A percentile compares a stretch with the other conserved stretches of the same genome.
These are phyloP conservation scores for Cenchrus fungigraminus DNA, from an alignment of 176 grass and related monocot species.

Conservation along the genomic window DNA sequence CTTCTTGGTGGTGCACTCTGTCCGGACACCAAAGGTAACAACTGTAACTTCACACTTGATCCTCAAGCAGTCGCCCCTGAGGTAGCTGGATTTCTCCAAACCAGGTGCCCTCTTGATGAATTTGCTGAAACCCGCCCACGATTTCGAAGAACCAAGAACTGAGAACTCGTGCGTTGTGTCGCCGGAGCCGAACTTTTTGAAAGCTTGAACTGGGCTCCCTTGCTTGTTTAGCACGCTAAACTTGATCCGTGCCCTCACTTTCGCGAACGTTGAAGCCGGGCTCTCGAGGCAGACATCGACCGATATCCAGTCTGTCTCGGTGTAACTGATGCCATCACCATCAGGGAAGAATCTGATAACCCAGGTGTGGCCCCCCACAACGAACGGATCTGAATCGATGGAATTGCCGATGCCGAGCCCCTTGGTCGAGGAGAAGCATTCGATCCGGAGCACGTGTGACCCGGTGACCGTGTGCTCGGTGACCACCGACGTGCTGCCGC, in stretches of 20 bases:
- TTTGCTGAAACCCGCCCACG: too few relatives aligned
- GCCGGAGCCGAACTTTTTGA: too few relatives aligned
- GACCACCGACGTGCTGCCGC: neutral
- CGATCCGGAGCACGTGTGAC: constrained; percentile 13
- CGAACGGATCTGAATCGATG: neutral
- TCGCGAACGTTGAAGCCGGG: neutral
- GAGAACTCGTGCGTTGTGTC: too few relatives aligned
- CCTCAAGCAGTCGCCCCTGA: neutral
- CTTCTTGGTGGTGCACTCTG: too few relatives aligned
- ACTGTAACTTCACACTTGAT: neutral
- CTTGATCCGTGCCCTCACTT: neutral
- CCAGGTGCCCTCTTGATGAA: too few relatives aligned
- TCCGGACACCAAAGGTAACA: too few relatives aligned
- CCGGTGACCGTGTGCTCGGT: neutral
- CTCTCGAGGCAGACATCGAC: neutral
- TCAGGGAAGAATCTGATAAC: neutral
- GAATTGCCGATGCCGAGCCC: neutral
- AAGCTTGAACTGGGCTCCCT: neutral
- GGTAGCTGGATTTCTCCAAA: neutral
- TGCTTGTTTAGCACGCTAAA: neutral
- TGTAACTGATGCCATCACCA: neutral
- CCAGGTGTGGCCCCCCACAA: neutral
- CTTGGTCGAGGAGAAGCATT: neutral
- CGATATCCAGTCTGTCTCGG: neutral
- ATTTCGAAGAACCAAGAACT: too few relatives aligned